A percentile compares a stretch with the other conserved stretches of the same genome.
phyloP scores from a whole-genome alignment of 345 rosid species.

The Limnanthes douglasii region DNA sequence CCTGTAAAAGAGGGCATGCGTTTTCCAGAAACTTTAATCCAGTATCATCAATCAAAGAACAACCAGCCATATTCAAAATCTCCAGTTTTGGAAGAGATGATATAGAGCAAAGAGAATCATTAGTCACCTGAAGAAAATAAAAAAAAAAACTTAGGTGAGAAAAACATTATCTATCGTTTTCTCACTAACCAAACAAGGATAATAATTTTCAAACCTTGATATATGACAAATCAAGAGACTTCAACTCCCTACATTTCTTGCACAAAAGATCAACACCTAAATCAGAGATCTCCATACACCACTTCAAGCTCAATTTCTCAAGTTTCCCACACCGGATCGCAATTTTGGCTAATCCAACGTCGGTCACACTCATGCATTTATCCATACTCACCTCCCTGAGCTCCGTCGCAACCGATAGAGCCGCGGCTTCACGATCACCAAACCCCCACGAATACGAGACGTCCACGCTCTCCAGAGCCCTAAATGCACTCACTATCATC shows the following conservation, averaged over 20 bases:
- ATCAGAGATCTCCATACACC: constrained; percentile 92
- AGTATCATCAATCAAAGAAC: constrained; percentile 47
- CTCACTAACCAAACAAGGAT: constrained; percentile 1
- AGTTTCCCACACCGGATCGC: constrained; percentile 48
- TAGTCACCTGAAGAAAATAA: constrained; percentile 43
- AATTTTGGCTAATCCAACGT: constrained; percentile 81
- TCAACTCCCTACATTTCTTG: constrained; percentile 52
- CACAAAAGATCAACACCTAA: constrained; percentile 74
- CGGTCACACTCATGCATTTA: constrained; percentile 63
- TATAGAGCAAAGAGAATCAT: constrained; percentile 47
- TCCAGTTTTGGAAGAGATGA: constrained; percentile 51
- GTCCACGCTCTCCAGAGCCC: constrained; percentile 43
- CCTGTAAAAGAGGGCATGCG: constrained; percentile 62
- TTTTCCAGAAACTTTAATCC: constrained; percentile 43
- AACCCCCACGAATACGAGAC: constrained; percentile 62
- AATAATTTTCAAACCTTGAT: constrained; percentile 38
- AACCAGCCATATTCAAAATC: constrained; percentile 38
- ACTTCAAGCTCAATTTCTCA: constrained; percentile 71
- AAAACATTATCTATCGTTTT: not conserved
- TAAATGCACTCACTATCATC: constrained; percentile 38
- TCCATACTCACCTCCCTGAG: constrained; percentile 68
- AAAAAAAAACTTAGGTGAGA: not conserved
- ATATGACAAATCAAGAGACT: constrained; percentile 61
- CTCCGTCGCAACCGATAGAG: constrained; percentile 39
- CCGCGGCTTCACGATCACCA: constrained; percentile 83